These are phyloP conservation scores for Rhizoclosmatium sp. DNA, from an alignment of 192 early-diverging fungal genomes.

Conservation along the genomic window DNA sequence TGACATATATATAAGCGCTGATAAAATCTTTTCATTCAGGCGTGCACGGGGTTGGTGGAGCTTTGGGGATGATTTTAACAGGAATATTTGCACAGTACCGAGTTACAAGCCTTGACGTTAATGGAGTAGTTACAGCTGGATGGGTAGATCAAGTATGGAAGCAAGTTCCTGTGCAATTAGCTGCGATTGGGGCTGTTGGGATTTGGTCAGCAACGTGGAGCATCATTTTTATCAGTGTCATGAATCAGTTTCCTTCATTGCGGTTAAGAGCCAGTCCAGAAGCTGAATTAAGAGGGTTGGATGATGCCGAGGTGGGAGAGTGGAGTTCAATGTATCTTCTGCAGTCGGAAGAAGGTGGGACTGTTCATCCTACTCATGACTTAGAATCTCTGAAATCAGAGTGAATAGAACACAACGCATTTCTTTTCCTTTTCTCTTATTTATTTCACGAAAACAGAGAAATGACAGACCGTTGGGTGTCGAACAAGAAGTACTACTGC, in stretches of 20 bases:
- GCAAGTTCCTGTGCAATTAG: constrained; percentile 78
- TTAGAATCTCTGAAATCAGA: too few relatives aligned
- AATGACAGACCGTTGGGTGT: constrained; percentile 66
- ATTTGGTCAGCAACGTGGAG: constrained; percentile 81
- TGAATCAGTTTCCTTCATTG: constrained; percentile 77
- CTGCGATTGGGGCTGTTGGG: constrained; percentile 71
- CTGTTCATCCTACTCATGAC: too few relatives aligned
- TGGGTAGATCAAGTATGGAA: constrained; percentile 81
- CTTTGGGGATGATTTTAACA: constrained; percentile 68
- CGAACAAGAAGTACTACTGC: constrained; percentile 84
- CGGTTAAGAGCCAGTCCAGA: constrained; percentile 59
- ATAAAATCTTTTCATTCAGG: not conserved
- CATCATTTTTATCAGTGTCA: constrained; percentile 69
- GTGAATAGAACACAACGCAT: too few relatives aligned
- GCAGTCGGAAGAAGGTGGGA: too few relatives aligned
- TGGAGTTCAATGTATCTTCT: not conserved
- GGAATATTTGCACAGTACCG: constrained; percentile 88
- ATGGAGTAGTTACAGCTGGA: constrained; percentile 55
- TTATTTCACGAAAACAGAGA: not conserved
- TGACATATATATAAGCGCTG: too few relatives aligned
- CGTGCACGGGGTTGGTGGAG: constrained; percentile 1
- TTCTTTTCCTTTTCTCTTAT: too few relatives aligned
- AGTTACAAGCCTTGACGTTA: constrained; percentile 73
- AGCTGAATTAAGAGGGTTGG: constrained; percentile 78
- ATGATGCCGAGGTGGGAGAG: constrained; percentile 86